A percentile compares a stretch with the other conserved stretches of the same genome.
Evolutionary conservation across 805 yeast genomes (phyloP).

Genomic region (Starmerella cellae): DNA sequence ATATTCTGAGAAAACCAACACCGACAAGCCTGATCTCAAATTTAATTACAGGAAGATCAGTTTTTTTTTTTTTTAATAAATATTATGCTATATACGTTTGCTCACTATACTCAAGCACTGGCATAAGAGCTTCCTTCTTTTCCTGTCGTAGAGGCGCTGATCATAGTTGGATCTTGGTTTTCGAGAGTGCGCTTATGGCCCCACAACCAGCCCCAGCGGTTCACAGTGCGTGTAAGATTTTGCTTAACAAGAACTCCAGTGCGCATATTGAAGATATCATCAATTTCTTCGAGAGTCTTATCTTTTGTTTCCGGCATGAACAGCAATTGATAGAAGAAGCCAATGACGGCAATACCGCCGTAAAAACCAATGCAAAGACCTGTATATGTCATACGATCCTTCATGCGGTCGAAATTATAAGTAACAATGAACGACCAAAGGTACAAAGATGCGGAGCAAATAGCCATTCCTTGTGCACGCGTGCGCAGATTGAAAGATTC

Average conservation of each 20-base stretch:
- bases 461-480: conserved; percentile 54
- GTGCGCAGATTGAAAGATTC: conserved; percentile 48
- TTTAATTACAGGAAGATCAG: too few relatives aligned
- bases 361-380: conserved; percentile 55
- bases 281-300: conserved; percentile 59
- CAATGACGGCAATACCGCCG: conserved; percentile 52
- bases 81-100: background rate
- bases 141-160: too few relatives aligned
- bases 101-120: too few relatives aligned
- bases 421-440: conserved; percentile 53
- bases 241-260: conserved; percentile 28
- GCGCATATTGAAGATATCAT: conserved; percentile 43
- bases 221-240: conserved; percentile 5
- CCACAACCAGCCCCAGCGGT: conserved; percentile 7
- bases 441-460: conserved; percentile 40
- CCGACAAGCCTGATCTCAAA: background rate
- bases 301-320: conserved; percentile 64
- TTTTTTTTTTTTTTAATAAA: too few relatives aligned
- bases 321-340: conserved; percentile 30
- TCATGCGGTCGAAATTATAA: conserved; percentile 48
- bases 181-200: conserved; percentile 4
- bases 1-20: too few relatives aligned
- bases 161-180: background rate
- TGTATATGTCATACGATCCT: conserved; percentile 42
- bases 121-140: too few relatives aligned